These are phyloP conservation scores for Fusarium sp. DNA, from an alignment of 2,329 filamentous ascomycete genomes.

Conservation along the genomic window DNA sequence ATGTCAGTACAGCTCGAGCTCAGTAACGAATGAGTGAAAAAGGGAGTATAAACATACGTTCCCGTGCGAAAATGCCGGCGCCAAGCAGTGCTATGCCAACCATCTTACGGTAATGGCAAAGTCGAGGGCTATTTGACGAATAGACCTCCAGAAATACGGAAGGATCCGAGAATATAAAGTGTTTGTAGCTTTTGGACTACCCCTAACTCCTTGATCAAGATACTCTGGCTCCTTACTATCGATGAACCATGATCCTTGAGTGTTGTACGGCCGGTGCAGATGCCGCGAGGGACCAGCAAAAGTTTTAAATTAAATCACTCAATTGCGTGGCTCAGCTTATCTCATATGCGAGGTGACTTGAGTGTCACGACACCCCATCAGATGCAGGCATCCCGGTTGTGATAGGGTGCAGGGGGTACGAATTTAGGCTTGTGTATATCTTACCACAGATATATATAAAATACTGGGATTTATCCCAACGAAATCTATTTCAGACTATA, in stretches of 20 bases:
- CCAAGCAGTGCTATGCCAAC: slow-evolving; percentile 5
- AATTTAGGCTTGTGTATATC: too few species aligned
- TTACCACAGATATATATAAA: too few species aligned
- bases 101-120: background rate
- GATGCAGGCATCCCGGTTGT: too few species aligned
- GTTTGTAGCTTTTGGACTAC: background rate
- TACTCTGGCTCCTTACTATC: background rate
- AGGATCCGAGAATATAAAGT: background rate
- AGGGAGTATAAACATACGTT: background rate
- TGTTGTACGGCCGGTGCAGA: background rate
- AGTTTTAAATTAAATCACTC: background rate
- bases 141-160: background rate
- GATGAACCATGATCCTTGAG: background rate
- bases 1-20: background rate
- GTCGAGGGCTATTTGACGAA: background rate
- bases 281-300: background rate
- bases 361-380: background rate
- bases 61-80: slow-evolving; percentile 5
- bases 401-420: too few species aligned
- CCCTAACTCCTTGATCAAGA: background rate
- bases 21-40: background rate
- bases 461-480: too few species aligned
- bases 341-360: background rate
- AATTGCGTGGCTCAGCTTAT: background rate
- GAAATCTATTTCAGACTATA: too few species aligned